A percentile compares a stretch with the other conserved stretches of the same genome.
Evolutionary conservation across 805 yeast genomes (phyloP).

Genomic region (Nadsonia fulvescens): DNA sequence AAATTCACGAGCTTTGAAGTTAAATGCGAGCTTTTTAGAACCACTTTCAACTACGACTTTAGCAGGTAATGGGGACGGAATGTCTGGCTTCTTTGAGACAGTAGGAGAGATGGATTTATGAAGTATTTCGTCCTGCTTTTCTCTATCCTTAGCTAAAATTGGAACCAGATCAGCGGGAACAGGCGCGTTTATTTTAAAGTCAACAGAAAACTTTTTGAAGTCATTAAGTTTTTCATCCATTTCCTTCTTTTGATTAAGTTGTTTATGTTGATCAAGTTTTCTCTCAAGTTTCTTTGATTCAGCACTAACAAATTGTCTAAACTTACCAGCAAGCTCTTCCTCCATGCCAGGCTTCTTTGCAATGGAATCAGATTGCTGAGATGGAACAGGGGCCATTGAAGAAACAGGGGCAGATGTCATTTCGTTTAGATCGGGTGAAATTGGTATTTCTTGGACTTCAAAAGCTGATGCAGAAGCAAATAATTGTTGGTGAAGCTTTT

Average conservation of each 20-base stretch:
- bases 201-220: conserved; percentile 61
- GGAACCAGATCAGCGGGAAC: conserved; percentile 52
- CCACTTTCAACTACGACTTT: not conserved
- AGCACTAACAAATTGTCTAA: conserved; percentile 17
- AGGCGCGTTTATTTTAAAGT: conserved; percentile 42
- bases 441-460: too few species aligned
- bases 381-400: conserved; percentile 2
- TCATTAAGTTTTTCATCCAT: conserved; percentile 19
- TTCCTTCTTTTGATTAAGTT: conserved; percentile 14
- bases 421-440: too few species aligned
- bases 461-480: conserved; percentile 5
- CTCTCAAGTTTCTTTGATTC: conserved; percentile 18
- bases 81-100: conserved; percentile 3
- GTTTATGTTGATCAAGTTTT: conserved; percentile 9
- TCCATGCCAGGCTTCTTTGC: conserved; percentile 10
- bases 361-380: too few species aligned
- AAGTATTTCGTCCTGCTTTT: conserved; percentile 44
- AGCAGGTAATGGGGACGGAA: not conserved
- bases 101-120: conserved; percentile 12
- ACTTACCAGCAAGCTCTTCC: conserved; percentile 15
- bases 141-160: conserved; percentile 46
- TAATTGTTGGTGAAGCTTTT: conserved; percentile 4
- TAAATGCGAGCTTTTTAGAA: conserved; percentile 30
- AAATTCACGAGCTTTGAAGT: conserved; percentile 41
- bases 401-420: not conserved